These are phyloP conservation scores for Dipteronia sinensis DNA, from an alignment of 345 rosid species.

Conservation along the genomic window DNA sequence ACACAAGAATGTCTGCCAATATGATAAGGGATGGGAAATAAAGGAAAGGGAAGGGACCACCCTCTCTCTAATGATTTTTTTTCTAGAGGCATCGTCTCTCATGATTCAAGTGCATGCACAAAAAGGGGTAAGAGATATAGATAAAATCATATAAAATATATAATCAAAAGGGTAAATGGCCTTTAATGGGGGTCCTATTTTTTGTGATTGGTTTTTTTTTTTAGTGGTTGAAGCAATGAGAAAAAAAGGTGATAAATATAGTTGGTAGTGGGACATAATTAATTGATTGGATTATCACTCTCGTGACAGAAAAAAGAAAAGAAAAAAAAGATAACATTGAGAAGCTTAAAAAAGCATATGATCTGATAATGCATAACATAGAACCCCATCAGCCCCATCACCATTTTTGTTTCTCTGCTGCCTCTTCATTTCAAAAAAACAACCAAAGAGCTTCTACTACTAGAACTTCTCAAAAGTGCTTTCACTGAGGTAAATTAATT, in stretches of 20 bases:
- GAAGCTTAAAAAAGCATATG: constrained; percentile 10
- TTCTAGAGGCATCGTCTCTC: constrained; percentile 5
- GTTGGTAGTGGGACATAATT: constrained; percentile 25
- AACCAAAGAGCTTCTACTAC: background rate
- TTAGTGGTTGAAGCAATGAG: constrained; percentile 43
- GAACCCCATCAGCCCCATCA: background rate
- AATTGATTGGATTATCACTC: constrained; percentile 32
- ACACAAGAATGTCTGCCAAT: constrained; percentile 20
- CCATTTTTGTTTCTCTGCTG: constrained; percentile 11
- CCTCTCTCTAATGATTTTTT: too few species aligned
- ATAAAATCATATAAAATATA: background rate
- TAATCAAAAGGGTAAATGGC: background rate
- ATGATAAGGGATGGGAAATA: constrained; percentile 18
- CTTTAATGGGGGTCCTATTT: constrained; percentile 2
- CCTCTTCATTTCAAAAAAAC: background rate
- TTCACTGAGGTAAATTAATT: background rate
- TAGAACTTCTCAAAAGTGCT: background rate
- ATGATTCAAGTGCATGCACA: constrained; percentile 27
- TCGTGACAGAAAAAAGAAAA: constrained; percentile 27
- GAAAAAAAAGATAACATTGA: background rate
- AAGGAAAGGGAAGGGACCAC: background rate
- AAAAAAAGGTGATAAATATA: constrained; percentile 24
- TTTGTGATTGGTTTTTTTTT: constrained; percentile 1
- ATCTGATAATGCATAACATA: background rate
- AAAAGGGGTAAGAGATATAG: constrained; percentile 2